A percentile compares a stretch with the other conserved stretches of the same genome.
phyloP scores from a whole-genome alignment of 805 yeast genomes.

The Wickerhamiella parazyma region DNA sequence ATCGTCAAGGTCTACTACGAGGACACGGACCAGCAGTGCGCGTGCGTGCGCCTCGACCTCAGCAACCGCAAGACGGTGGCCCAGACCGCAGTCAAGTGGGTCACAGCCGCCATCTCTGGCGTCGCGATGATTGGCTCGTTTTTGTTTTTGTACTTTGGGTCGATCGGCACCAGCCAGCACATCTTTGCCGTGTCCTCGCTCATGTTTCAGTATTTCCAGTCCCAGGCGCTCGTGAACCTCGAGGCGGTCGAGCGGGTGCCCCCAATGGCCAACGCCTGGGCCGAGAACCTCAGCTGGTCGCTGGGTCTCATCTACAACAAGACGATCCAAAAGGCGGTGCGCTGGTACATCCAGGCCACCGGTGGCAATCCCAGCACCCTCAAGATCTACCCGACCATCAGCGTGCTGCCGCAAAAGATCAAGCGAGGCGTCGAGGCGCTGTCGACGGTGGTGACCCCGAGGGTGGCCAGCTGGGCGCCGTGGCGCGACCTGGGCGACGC shows the following conservation, averaged over 20 bases:
- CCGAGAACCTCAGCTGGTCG: conserved; percentile 87
- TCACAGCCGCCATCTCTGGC: conserved; percentile 82
- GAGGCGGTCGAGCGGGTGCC: conserved; percentile 75
- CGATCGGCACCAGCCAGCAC: conserved; percentile 79
- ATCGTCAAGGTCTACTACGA: conserved; percentile 38
- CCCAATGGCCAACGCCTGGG: conserved; percentile 87
- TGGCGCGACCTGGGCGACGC: conserved; percentile 3
- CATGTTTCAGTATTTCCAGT: conserved; percentile 74
- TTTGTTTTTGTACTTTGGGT: conserved; percentile 68
- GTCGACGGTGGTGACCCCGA: conserved; percentile 11
- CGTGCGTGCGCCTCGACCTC: conserved; percentile 66
- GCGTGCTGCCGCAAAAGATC: conserved; percentile 60
- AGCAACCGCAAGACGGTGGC: conserved; percentile 68
- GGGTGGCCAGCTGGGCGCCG: conserved; percentile 10
- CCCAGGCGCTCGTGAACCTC: conserved; percentile 75
- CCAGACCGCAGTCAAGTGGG: conserved; percentile 81
- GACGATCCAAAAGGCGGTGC: conserved; percentile 76
- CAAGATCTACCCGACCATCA: conserved; percentile 41
- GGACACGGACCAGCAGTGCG: conserved; percentile 32
- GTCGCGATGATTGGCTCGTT: conserved; percentile 77
- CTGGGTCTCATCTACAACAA: conserved; percentile 70
- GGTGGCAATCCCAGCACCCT: conserved; percentile 74
- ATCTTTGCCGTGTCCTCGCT: conserved; percentile 78
- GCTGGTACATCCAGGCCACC: conserved; percentile 91
- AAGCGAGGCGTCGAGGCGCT: conserved; percentile 27